Evolutionary conservation across 306 rosid genomes (phyloP), one percentile per base, ranked within the genome.

Genomic region (Malus fusca): DNA sequence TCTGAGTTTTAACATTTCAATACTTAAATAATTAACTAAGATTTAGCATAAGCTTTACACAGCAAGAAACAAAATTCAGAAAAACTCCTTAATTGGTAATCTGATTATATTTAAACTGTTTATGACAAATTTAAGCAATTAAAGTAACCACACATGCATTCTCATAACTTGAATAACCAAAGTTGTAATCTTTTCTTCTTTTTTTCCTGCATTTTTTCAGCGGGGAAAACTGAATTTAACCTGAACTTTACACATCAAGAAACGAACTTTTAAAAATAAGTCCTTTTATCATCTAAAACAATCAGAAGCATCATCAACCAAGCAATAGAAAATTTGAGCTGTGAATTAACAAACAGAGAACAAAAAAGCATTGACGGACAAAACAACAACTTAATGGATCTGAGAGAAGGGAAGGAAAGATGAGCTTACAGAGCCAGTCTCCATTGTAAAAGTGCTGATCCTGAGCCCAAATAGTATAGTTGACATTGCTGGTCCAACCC

Each of bases 371-470:
- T 8, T 30, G 2, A 12, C 62, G 71, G n/a, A 31, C 8, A 37
- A 31, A 18, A 0, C 65, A 30, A 46, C 23, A 30, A 30, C 37
- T 31, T 2, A 62, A 35, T 55, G 79, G 74, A 79, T 84, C 87
- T 80, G 75, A 66, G 70, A 48, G 53, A 28, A 61, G 28, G 37
- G 40, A 63, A 33, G 26, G 53, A 48, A 48, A 48, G 8, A 5
- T 15, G 7, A 15, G 68, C 89, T 88, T 89, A 95, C 97, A 92
- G 71, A 95, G 96, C 98, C 97, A 95, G 53, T 95, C 99, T 48
- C 87, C 96, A 74, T 85, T 85, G 90, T 92, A 92, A 92, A 95
- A 95, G 79, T 95, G 92, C 68, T 69, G 84, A 31, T 21, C 93
- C 75, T 71, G 76, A 28, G 93, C 92, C 98, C 98, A 95, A 5